These are phyloP conservation scores for Kalmusia sp. DNA, from an alignment of 2,329 filamentous ascomycete species.

Conservation along the genomic window DNA sequence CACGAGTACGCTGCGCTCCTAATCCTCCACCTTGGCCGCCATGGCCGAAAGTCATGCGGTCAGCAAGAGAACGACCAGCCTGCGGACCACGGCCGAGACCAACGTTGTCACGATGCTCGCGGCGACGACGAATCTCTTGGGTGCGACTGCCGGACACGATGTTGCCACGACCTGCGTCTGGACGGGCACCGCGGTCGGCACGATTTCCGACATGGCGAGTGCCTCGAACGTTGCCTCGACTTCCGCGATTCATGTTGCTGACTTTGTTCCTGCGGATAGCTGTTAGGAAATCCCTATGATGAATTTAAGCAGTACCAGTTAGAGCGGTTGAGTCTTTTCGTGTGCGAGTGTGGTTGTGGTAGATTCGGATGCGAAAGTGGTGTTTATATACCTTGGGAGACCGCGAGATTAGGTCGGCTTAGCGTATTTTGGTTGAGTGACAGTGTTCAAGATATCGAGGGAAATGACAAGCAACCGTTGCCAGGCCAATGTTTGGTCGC, in stretches of 20 bases:
- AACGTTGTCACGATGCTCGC: neutral
- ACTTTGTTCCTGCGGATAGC: neutral
- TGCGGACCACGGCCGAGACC: neutral
- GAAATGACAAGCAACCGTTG: neutral
- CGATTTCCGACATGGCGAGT: neutral
- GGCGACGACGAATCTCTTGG: neutral
- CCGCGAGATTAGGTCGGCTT: neutral
- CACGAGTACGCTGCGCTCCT: neutral
- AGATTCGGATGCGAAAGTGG: neutral
- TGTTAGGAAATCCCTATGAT: neutral
- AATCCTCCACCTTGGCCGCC: neutral
- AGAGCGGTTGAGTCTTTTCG: neutral
- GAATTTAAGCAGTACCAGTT: neutral
- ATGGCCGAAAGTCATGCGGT: constrained; percentile 3
- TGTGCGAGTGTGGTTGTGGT: neutral
- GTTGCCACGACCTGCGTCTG: constrained; percentile 4
- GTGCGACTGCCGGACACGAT: constrained; percentile 7
- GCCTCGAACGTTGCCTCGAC: neutral
- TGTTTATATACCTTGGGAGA: neutral
- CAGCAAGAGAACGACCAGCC: neutral
- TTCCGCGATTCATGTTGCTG: neutral
- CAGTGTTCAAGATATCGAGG: neutral
- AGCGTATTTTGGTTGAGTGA: neutral
- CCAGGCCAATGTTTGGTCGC: neutral
- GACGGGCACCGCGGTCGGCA: constrained; percentile 1